These are phyloP conservation scores for Kodamaea nitidulidarum DNA, from an alignment of 805 yeast genomes.

Conservation along the genomic window DNA sequence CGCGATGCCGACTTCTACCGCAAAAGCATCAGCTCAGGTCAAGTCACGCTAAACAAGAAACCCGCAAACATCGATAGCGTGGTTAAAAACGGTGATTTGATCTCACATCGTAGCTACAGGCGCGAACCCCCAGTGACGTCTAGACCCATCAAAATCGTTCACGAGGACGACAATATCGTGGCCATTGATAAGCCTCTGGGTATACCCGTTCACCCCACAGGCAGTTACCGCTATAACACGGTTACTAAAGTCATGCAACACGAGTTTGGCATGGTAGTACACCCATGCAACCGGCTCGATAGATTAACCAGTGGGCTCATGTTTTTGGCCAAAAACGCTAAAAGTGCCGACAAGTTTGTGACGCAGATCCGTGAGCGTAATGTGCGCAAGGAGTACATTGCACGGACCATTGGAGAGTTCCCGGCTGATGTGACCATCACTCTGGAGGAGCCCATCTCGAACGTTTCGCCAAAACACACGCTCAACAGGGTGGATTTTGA, in stretches of 20 bases:
- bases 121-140: constrained; percentile 86
- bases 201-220: constrained; percentile 94
- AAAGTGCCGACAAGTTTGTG: constrained; percentile 73
- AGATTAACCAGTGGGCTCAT: constrained; percentile 88
- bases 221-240: constrained; percentile 71
- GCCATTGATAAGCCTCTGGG: constrained; percentile 94
- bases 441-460: constrained; percentile 65
- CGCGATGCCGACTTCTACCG: constrained; percentile 63
- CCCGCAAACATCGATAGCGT: constrained; percentile 62
- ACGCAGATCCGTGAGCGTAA: constrained; percentile 68
- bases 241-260: constrained; percentile 73
- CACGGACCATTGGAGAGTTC: constrained; percentile 83
- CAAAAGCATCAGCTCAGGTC: constrained; percentile 50
- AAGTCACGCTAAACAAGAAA: constrained; percentile 67
- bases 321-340: constrained; percentile 81
- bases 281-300: constrained; percentile 82
- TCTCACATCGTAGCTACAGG: constrained; percentile 74
- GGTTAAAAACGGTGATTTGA: constrained; percentile 77
- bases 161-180: constrained; percentile 69
- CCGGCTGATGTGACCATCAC: constrained; percentile 49
- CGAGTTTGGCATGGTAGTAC: constrained; percentile 63
- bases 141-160: constrained; percentile 57
- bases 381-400: constrained; percentile 79
- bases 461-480: constrained; percentile 71
- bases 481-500: constrained; percentile 50